Evolutionary conservation across 306 rosid species (phyloP), one percentile per base, ranked within the genome.

Genomic region (Dalbergia oliveri): DNA sequence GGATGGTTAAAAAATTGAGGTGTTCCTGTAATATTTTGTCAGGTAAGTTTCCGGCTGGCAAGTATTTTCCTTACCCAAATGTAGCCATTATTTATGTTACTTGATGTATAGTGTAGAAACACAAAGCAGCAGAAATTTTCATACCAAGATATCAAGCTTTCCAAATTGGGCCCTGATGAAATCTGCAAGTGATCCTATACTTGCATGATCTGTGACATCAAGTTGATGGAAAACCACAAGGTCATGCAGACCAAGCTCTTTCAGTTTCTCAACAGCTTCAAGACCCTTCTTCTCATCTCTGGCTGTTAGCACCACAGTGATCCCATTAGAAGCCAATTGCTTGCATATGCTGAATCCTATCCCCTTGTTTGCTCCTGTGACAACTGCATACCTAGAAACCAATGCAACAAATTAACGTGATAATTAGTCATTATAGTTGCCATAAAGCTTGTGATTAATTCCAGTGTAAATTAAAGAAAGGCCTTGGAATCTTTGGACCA

Each of bases 71-170:
- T 37, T 37, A 37, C 5, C 41, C 41, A 37, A 37, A 37, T 37
- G 41, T 37, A 1, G 8, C 23, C 23, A 21, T 37, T 37, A 37
- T 44, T 44, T 44, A 44, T 44, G 50, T 10, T 44, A 37, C 41
- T 37, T 37, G 41, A 37, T 37, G 7, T 37, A 37, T 37, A 37
- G 41, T 0, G 63, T 31, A 33, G 5, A 51, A 4, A 71, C 43
- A 35, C 4, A 9, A 19, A 47, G 16, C 33, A 66, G 16, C 43
- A 53, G 49, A 53, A 4, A 26, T 12, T 37, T 51, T 43, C 23
- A 53, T 63, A 82, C 88, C 86, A 86, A 82, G 68, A 82, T 79
- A 63, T 82, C 84, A 0, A 86, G 84, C 56, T 82, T 86, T 31
- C 84, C 86, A 39, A 62, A 82, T 14, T 74, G 72, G 33, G 51